Conservation (phyloP, 495 filamentous ascomycete genomes). For the Podospora appendiculata region DNA sequence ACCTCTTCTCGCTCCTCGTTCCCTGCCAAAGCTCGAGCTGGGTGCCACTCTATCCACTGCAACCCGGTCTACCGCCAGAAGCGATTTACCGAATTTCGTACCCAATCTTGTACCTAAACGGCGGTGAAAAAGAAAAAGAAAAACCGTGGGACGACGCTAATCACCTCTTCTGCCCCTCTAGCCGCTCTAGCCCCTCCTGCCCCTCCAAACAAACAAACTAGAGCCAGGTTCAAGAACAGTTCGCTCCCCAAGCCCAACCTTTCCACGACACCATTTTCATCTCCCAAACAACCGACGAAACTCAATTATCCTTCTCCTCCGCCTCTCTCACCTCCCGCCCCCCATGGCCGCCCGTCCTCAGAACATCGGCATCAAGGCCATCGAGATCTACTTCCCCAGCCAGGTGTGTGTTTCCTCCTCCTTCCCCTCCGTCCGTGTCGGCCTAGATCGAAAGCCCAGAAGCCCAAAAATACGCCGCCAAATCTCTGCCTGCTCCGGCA, state of each 20-base stretch:
- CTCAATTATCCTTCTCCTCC: constrained; percentile 1
- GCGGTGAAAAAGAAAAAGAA: neutral
- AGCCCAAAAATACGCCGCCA: no score
- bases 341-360: constrained; percentile 83
- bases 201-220: neutral
- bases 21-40: no score
- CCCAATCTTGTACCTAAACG: no score
- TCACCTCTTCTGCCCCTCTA: neutral
- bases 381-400: constrained; percentile 96
- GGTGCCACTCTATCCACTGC: no score
- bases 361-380: constrained; percentile 99
- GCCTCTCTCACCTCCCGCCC: constrained; percentile 12
- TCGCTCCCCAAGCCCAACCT: neutral
- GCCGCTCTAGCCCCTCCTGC: neutral
- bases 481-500: constrained; percentile 6
- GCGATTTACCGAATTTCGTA: no score
- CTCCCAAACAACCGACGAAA: neutral
- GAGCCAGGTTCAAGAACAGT: no score
- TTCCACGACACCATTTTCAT: neutral
- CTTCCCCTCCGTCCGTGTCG: no score
- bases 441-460: no score
- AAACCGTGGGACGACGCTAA: neutral
- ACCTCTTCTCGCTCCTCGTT: no score
- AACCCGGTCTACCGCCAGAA: no score
- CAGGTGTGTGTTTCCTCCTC: constrained; percentile 57